Base-by-base conservation (phyloP, 2,329 filamentous ascomycete species). In the Nannizziopsis arthrosporioides region DNA sequence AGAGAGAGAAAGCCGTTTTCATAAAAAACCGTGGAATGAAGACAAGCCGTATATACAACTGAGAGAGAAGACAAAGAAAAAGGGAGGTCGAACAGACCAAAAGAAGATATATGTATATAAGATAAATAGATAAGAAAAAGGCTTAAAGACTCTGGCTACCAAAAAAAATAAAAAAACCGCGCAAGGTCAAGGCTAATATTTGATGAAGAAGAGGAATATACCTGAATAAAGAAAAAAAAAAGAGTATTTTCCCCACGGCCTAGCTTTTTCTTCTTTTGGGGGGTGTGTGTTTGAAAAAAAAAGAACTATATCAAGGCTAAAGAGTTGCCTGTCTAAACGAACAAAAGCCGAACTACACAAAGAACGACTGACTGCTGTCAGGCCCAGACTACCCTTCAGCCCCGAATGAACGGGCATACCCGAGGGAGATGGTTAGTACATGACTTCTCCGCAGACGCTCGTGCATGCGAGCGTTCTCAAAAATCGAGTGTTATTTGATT, bases 261-360 rank as follows among this genome's bases (percentile, higher is more conserved):
- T 30, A 14, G 11, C 11, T 30, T 42, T 32, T 15, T 30, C n/a
- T n/a, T n/a, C n/a, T n/a, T n/a, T n/a, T n/a, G n/a, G n/a, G n/a
- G n/a, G n/a, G n/a, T 27, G 22, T 7, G 22, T 27, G 3, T 27
- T 27, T 27, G 22, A 7, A 27, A 27, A 27, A 27, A 27, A 41
- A 43, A 31, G 38, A 36, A 48, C 40, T 48, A 44, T 34, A 44
- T 44, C 32, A 22, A 42, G 34, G 46, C 34, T 38, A 48, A 48
- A 48, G 35, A 48, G 46, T 27, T 27, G 22, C 7, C 22, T 27
- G 46, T 44, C 46, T 48, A 48, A 48, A 48, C 46, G 42, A 43
- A 43, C 39, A 44, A 27, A 43, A 48, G 46, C 46, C 46, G 46
- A 48, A 48, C 46, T 39, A 48, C 46, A 3, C 11, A 44, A 43